These are phyloP conservation scores for Chaetomiaceae sp. DNA, from an alignment of 2,329 filamentous ascomycete species.

Conservation along the genomic window DNA sequence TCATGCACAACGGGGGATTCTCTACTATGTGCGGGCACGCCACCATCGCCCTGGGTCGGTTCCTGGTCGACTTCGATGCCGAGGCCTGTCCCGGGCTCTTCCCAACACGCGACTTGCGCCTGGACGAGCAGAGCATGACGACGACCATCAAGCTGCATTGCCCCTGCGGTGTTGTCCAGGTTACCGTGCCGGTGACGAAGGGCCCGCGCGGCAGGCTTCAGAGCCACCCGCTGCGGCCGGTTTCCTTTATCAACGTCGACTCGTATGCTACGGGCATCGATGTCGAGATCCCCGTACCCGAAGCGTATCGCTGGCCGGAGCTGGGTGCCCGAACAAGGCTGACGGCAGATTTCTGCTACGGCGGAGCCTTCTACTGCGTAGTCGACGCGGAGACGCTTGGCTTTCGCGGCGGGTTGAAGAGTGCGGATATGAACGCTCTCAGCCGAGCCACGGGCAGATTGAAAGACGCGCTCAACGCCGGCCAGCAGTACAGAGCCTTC, in stretches of 20 bases:
- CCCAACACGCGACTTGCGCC: background rate
- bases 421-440: background rate
- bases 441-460: background rate
- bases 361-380: background rate
- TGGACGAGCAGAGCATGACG: background rate
- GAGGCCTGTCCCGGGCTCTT: background rate
- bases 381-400: background rate
- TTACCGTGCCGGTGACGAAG: background rate
- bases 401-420: background rate
- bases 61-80: background rate
- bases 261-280: background rate
- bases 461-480: background rate
- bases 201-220: background rate
- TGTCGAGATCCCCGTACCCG: background rate
- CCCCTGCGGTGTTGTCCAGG: background rate
- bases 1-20: background rate
- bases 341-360: background rate
- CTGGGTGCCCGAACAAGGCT: background rate
- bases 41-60: background rate
- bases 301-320: background rate
- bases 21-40: background rate
- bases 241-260: background rate
- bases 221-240: background rate
- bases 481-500: background rate
- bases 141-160: background rate